Base-by-base conservation (phyloP, 805 yeast genomes). In the Priceomyces fermenticarens region DNA sequence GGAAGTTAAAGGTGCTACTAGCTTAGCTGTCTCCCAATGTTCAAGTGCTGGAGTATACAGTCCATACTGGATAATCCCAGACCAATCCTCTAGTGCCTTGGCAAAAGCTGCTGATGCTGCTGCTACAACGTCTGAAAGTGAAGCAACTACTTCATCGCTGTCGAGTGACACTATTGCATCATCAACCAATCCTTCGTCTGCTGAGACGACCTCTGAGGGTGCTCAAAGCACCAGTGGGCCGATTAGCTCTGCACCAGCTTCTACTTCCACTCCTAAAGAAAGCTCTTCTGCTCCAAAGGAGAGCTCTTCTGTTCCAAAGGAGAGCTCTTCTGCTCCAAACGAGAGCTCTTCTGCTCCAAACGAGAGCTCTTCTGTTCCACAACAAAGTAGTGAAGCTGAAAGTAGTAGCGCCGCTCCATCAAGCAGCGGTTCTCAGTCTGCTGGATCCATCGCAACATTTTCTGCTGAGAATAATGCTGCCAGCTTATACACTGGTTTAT, bases 1-100 rank as follows among this genome's bases (percentile, higher is more conserved):
- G 13, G 60, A 63, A 14, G 70, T 66, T 30, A 40, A 23, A 14
- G 23, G 47, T 25, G 62, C 58, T 20, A 55, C 64, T 13, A 40
- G 56, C 29, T 51, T 54, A 45, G 73, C 70, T 42, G 44, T 47
- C 27, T 55, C 67, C 17, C 36, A 57, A 40, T 68, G 73, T 45
- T 52, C 60, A 15, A 32, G 51, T 38, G 67, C 63, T 31, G 67
- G 70, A 47, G 64, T 62, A 27, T 52, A 57, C 54, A 50, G 49
- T 17, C 69, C 69, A 43, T 63, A 58, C 51, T 62, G 66, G 65
- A 45, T 51, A 42, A 46, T 60, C 30, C 53, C 58, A 38, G 49
- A 53, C 35, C 46, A 58, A 25, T 57, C 53, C 11, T 41, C 57
- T 17, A 53, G 59, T 29, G 40, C 52, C 5, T 51, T 64, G 43